Base-by-base conservation (phyloP, 73 alveolate species). In the Paraurostyla sp. region DNA sequence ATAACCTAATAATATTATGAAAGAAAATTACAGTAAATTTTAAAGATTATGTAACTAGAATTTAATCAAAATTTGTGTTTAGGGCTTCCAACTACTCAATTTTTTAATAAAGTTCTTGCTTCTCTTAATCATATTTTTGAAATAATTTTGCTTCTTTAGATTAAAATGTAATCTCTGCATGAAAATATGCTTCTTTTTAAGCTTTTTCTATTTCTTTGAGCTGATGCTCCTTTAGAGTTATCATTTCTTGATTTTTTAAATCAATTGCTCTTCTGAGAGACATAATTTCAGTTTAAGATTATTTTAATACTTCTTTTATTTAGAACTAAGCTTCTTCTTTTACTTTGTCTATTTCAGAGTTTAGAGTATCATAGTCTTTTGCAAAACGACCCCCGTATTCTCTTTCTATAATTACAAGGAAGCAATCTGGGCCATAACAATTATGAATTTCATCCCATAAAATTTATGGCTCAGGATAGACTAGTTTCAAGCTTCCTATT, bases 361-460 rank as follows among this genome's bases (percentile, higher is more conserved):
- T 52, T 29, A 78, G 60, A 0, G 33, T 1, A 36, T 49, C 29
- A 27, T 78, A 78, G 29, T 78, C 89, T 36, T 54, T 78, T 49
- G 89, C 40, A 78, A 78, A 78, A 23, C 59, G n/a, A 33, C 83
- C 51, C 1, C 89, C 93, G 42, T 71, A 87, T 30, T 87, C 89
- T 41, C 71, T 33, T 57, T 87, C 84, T 11, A 87, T 48, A 35
- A 57, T 45, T n/a, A 65, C 56, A 22, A 87, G 45, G 45, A 87
- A 87, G 69, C 69, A 87, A 30, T 87, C 86, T 20, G 16, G 46
- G 3, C 89, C 76, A 46, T 29, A 87, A 33, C 15, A 16, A 6
- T 54, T 32, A 29, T 71, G 84, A 2, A 87, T 33, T 22, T 58
- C 69, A 27, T 52, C 85, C 93, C 93, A 87, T 30, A 87, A n/a